phyloP scores from a whole-genome alignment of 805 yeast species.

The Candida stauntonica region DNA sequence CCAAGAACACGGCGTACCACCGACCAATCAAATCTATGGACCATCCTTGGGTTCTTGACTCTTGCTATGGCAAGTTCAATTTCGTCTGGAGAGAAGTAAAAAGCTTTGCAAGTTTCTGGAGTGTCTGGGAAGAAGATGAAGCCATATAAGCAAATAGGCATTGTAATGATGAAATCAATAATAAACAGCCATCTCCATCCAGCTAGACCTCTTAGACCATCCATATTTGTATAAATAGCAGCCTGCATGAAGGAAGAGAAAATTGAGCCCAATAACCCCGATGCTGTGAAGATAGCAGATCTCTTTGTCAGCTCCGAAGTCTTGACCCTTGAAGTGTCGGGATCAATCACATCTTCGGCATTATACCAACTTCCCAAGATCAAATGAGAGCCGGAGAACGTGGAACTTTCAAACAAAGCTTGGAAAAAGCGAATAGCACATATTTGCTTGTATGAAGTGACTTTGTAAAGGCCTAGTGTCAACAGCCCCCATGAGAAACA shows the following conservation, averaged over 20 bases:
- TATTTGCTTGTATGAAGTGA: conserved; percentile 42
- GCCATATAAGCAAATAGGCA: conserved; percentile 56
- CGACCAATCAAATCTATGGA: conserved; percentile 33
- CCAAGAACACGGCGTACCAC: conserved; percentile 40
- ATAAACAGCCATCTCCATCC: conserved; percentile 73
- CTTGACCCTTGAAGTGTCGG: conserved; percentile 19
- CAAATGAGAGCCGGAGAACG: conserved; percentile 51
- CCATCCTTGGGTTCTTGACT: conserved; percentile 35
- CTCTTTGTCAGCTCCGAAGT: conserved; percentile 44
- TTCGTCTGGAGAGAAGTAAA: conserved; percentile 39
- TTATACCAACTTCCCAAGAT: conserved; percentile 53
- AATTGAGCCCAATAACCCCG: conserved; percentile 51
- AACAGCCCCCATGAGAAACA: conserved; percentile 53
- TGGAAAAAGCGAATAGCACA: conserved; percentile 57
- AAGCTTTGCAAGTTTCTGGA: conserved; percentile 42
- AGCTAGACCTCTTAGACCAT: conserved; percentile 35
- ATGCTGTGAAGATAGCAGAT: conserved; percentile 49
- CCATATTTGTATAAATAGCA: conserved; percentile 44
- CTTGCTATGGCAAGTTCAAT: conserved; percentile 39
- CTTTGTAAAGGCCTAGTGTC: conserved; percentile 48
- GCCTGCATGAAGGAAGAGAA: conserved; percentile 55
- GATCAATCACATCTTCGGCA: conserved; percentile 27
- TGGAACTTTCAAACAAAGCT: conserved; percentile 56
- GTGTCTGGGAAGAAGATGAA: conserved; percentile 55
- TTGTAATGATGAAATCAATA: conserved; percentile 53